Conservation (phyloP, 148 eudicot genomes). For the Hydrangea macrophylla region DNA sequence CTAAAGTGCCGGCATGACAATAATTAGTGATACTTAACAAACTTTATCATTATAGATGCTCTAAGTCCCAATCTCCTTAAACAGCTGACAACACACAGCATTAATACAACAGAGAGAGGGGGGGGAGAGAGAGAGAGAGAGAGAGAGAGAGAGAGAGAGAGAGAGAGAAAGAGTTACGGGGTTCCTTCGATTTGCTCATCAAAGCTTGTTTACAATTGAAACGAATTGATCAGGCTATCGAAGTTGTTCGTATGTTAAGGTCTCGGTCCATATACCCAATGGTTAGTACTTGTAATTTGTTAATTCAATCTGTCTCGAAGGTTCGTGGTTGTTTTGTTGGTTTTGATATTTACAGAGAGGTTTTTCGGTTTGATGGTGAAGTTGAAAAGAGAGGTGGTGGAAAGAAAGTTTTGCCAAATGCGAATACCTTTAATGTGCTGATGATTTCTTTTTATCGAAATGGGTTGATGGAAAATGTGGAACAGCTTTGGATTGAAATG, state of each 20-base stretch:
- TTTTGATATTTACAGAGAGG: conserved; percentile 47
- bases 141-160: no score
- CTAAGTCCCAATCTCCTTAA: no score
- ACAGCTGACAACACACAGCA: no score
- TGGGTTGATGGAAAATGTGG: conserved; percentile 49
- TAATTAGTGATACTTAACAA: no score
- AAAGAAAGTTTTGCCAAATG: conserved; percentile 33
- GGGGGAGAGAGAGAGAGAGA: no score
- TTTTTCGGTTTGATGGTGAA: conserved; percentile 28
- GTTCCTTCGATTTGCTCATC: conserved; percentile 70
- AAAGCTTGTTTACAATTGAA: conserved; percentile 41
- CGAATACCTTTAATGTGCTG: conserved; percentile 48
- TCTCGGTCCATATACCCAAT: conserved; percentile 24
- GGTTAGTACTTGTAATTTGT: conserved; percentile 40
- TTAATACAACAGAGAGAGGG: no score
- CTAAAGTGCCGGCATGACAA: no score
- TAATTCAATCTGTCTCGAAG: conserved; percentile 35
- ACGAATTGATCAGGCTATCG: conserved; percentile 39
- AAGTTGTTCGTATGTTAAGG: conserved; percentile 39
- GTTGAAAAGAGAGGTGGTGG: conserved; percentile 5
- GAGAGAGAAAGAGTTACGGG: no score
- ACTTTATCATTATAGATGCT: no score
- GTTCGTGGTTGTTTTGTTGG: conserved; percentile 45
- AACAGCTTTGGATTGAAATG: conserved; percentile 66
- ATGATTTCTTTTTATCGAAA: conserved; percentile 56